A percentile compares a stretch with the other conserved stretches of the same genome.
These are phyloP conservation scores for Sporisorium exsertum DNA, from an alignment of 1,284 basidiomycete genomes.

Conservation along the genomic window DNA sequence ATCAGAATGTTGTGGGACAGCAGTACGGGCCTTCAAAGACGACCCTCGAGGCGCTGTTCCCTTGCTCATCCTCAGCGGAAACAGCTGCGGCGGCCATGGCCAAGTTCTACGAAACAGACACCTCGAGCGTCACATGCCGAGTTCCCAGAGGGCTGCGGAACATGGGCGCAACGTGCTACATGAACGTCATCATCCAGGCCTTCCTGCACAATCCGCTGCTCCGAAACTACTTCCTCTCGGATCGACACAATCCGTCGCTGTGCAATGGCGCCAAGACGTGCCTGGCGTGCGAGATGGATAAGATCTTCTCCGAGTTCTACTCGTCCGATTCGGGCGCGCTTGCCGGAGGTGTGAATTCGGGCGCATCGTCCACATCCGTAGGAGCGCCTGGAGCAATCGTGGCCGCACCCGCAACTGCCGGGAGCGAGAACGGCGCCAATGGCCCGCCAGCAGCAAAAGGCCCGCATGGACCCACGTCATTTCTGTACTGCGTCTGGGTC, in stretches of 20 bases:
- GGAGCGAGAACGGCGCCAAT: conserved; percentile 16
- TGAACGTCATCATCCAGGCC: conserved; percentile 92
- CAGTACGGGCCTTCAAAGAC: conserved; percentile 20
- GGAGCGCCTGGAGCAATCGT: conserved; percentile 68
- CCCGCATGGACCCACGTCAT: conserved; percentile 83
- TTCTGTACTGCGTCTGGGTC: conserved; percentile 88
- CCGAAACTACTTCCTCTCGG: conserved; percentile 88
- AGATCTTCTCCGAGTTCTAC: conserved; percentile 79
- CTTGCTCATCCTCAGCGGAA: neutral
- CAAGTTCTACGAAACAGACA: conserved; percentile 29
- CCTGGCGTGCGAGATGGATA: conserved; percentile 94
- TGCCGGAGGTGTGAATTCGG: neutral
- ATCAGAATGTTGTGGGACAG: conserved; percentile 26
- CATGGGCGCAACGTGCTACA: conserved; percentile 92
- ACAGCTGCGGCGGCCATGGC: conserved; percentile 14
- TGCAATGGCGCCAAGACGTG: conserved; percentile 78
- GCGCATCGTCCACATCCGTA: conserved; percentile 70
- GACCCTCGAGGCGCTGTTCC: conserved; percentile 28
- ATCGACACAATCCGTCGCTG: conserved; percentile 79
- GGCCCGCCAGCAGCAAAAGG: conserved; percentile 55
- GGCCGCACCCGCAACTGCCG: neutral
- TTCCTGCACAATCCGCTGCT: conserved; percentile 92
- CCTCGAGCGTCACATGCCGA: conserved; percentile 64
- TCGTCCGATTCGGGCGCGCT: conserved; percentile 63
- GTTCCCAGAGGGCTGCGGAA: conserved; percentile 88